These are phyloP conservation scores for Podaxis sp. DNA, from an alignment of 768 basidiomycete genomes.

Conservation along the genomic window DNA sequence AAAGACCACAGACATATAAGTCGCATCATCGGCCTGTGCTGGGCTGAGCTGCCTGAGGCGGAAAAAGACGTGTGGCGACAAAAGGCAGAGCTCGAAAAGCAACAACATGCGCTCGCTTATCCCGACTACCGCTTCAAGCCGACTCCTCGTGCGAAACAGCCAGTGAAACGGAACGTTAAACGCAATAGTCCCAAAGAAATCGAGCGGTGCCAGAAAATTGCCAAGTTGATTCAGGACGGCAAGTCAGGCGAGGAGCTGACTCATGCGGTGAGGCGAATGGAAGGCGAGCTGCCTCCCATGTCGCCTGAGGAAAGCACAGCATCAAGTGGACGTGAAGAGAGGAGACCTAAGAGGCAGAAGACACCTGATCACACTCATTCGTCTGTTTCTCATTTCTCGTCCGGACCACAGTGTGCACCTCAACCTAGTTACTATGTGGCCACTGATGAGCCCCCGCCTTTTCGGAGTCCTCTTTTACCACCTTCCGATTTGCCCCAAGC, in stretches of 20 bases:
- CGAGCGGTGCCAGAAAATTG: constrained; percentile 48
- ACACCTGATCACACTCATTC: neutral
- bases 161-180: constrained; percentile 50
- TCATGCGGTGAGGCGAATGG: constrained; percentile 39
- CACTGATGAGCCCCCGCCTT: constrained; percentile 22
- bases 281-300: neutral
- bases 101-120: constrained; percentile 45
- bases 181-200: constrained; percentile 49
- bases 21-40: constrained; percentile 53
- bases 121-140: constrained; percentile 60
- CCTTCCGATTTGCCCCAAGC: constrained; percentile 17
- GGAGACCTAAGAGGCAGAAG: neutral
- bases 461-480: constrained; percentile 32
- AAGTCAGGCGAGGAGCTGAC: constrained; percentile 50
- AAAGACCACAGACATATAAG: constrained; percentile 60
- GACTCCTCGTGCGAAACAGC: constrained; percentile 39
- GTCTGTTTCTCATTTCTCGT: neutral
- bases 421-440: neutral
- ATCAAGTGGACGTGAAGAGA: constrained; percentile 4
- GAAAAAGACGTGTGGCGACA: constrained; percentile 52
- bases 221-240: constrained; percentile 49
- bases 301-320: neutral
- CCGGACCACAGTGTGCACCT: neutral
- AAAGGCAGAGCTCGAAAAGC: constrained; percentile 52
- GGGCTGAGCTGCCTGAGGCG: constrained; percentile 50